Evolutionary conservation across 2,329 filamentous ascomycete species (phyloP).

Genomic region (Dichotomopilus funicola): DNA sequence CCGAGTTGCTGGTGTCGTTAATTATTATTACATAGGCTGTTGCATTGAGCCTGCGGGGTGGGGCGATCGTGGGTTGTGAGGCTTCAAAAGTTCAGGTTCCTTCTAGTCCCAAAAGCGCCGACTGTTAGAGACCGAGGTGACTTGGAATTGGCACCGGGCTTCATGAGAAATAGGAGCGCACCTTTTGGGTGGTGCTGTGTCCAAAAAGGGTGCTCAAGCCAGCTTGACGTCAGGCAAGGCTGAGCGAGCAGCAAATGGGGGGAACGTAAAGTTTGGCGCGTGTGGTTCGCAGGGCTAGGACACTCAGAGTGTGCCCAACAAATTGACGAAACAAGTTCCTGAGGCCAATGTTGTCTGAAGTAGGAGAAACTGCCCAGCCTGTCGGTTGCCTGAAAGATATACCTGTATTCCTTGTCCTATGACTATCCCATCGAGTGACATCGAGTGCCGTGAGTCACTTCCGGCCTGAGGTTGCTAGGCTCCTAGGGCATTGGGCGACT

Average conservation of each 20-base stretch:
- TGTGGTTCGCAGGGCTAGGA: no score
- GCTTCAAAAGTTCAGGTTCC: no score
- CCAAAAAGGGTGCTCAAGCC: no score
- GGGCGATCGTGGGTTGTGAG: no score
- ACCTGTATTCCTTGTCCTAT: not conserved
- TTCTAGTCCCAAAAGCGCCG: no score
- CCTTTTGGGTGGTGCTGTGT: no score
- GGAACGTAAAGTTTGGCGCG: no score
- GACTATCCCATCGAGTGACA: not conserved
- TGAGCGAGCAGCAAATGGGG: not conserved
- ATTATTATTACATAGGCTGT: not conserved
- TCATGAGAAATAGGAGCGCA: no score
- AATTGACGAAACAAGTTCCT: not conserved
- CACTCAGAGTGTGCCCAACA: not conserved
- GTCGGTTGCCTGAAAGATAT: conserved; percentile 3
- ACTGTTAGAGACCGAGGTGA: no score
- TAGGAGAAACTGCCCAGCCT: not conserved
- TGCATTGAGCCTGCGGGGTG: not conserved
- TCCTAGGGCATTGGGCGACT: conserved; percentile 1
- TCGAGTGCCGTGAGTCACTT: conserved; percentile 16
- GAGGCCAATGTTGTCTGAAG: not conserved
- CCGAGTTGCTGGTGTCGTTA: not conserved
- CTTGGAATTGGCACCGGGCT: no score
- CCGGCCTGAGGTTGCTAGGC: not conserved
- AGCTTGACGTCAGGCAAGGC: not conserved